phyloP scores from a whole-genome alignment of 1,284 basidiomycete genomes.

The Moesziomyces parantarcticus region DNA sequence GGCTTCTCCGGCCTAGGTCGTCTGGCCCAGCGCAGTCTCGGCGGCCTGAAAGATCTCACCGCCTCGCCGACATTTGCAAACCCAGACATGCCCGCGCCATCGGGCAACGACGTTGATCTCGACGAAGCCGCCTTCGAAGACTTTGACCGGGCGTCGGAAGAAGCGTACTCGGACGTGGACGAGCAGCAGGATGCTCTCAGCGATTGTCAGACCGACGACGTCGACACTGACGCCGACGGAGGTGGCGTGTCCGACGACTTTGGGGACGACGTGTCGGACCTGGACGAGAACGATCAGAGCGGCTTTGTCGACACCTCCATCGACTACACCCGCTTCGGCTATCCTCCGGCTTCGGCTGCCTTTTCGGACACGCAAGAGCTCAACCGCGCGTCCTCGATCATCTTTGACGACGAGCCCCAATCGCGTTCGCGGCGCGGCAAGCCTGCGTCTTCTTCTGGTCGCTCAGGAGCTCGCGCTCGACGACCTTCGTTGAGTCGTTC shows the following conservation, averaged over 20 bases:
- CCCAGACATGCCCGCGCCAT: neutral
- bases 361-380: constrained; percentile 50
- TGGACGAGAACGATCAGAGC: constrained; percentile 29
- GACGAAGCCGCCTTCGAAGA: constrained; percentile 39
- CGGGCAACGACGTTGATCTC: constrained; percentile 16
- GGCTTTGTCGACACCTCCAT: constrained; percentile 30
- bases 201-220: constrained; percentile 14
- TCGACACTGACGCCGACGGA: constrained; percentile 29
- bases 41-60: constrained; percentile 46
- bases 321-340: constrained; percentile 56
- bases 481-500: constrained; percentile 24
- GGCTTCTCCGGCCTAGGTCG: constrained; percentile 77
- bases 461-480: constrained; percentile 6
- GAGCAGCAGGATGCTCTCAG: constrained; percentile 18
- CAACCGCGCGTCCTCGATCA: constrained; percentile 49
- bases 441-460: constrained; percentile 19
- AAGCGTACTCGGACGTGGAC: constrained; percentile 16
- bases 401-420: constrained; percentile 44
- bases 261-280: constrained; percentile 38
- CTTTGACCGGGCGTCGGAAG: constrained; percentile 27
- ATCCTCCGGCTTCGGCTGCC: constrained; percentile 54
- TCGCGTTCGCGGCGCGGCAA: constrained; percentile 22
- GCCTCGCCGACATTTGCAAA: constrained; percentile 5
- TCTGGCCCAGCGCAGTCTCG: constrained; percentile 40
- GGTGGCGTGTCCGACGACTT: constrained; percentile 26